phyloP scores from a whole-genome alignment of 2,329 filamentous ascomycete species.

The Thermothelomyces thermophilus region DNA sequence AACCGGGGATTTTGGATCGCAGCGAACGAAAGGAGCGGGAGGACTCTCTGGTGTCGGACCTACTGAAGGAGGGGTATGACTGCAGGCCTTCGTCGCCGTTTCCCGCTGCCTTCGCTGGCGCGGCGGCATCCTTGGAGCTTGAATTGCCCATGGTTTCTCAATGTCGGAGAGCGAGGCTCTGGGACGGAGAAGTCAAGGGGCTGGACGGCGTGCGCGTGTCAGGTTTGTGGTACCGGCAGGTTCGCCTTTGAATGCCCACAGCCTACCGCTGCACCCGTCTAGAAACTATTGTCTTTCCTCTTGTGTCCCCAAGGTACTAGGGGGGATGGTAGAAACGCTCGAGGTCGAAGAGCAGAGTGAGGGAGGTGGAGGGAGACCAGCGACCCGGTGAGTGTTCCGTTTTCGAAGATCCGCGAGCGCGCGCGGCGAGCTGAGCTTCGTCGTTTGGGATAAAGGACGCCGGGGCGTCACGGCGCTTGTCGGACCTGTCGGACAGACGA shows the following conservation, averaged over 20 bases:
- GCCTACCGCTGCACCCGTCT: slow-evolving; percentile 33
- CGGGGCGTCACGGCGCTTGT: slow-evolving; percentile 9
- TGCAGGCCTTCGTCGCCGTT: slow-evolving; percentile 57
- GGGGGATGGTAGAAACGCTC: slow-evolving; percentile 49
- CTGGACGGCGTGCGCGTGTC: slow-evolving; percentile 31
- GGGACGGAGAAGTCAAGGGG: slow-evolving; percentile 25
- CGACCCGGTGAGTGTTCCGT: slow-evolving; percentile 45
- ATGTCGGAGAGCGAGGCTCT: slow-evolving; percentile 22
- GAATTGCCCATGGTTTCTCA: slow-evolving; percentile 63
- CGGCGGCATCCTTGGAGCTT: slow-evolving; percentile 55
- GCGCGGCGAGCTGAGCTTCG: slow-evolving; percentile 15
- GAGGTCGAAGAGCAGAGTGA: slow-evolving; percentile 42
- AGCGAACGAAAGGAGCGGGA: slow-evolving; percentile 78
- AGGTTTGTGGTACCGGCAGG: slow-evolving; percentile 30
- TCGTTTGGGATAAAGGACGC: slow-evolving; percentile 13
- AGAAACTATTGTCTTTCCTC: slow-evolving; percentile 21
- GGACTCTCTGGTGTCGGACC: slow-evolving; percentile 89
- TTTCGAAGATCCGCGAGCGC: slow-evolving; percentile 35
- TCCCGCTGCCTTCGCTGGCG: slow-evolving; percentile 42
- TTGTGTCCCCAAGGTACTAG: slow-evolving; percentile 33
- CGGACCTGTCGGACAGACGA: slow-evolving; percentile 21
- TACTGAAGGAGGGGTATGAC: slow-evolving; percentile 85
- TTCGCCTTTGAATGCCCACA: slow-evolving; percentile 29
- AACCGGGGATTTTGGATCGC: slow-evolving; percentile 81
- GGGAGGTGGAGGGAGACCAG: slow-evolving; percentile 39